phyloP scores from a whole-genome alignment of 805 yeast genomes.

The Barnettozyma siamensis region DNA sequence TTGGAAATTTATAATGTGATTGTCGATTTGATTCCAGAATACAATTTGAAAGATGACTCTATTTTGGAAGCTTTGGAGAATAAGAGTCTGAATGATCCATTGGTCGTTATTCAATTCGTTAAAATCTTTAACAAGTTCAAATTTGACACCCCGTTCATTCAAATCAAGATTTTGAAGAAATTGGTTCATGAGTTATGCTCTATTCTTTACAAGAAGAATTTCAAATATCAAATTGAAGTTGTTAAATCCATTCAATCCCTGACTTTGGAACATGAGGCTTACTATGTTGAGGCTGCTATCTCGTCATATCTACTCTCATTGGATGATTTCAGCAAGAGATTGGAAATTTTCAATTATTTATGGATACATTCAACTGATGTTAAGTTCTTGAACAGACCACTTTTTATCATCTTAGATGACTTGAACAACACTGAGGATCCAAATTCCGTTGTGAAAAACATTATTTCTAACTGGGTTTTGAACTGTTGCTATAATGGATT shows the following conservation, averaged over 20 bases:
- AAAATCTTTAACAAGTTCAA: slow-evolving; percentile 26
- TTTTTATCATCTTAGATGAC: slow-evolving; percentile 65
- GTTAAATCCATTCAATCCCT: slow-evolving; percentile 60
- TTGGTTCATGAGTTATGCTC: slow-evolving; percentile 19
- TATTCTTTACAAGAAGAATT: slow-evolving; percentile 7
- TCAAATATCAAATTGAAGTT: slow-evolving; percentile 59
- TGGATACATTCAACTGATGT: slow-evolving; percentile 72
- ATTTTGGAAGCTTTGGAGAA: slow-evolving; percentile 26
- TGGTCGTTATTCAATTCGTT: slow-evolving; percentile 24
- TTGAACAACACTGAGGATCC: slow-evolving; percentile 32
- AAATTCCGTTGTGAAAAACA: slow-evolving; percentile 26
- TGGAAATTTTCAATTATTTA: slow-evolving; percentile 53
- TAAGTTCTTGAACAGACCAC: slow-evolving; percentile 48
- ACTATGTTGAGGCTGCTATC: slow-evolving; percentile 69
- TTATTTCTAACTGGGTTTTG: slow-evolving; percentile 45
- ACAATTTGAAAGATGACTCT: slow-evolving; percentile 29
- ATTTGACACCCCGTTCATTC: slow-evolving; percentile 23
- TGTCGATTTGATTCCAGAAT: slow-evolving; percentile 42
- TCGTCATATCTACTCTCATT: slow-evolving; percentile 46
- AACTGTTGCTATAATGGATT: slow-evolving; percentile 45
- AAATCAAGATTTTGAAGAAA: slow-evolving; percentile 15
- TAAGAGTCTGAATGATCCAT: slow-evolving; percentile 9
- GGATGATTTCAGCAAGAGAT: slow-evolving; percentile 33
- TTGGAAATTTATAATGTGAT: slow-evolving; percentile 32
- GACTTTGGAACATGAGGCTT: slow-evolving; percentile 44